Conservation (phyloP, 495 filamentous ascomycete genomes). For the Penicillium mononematosum region DNA sequence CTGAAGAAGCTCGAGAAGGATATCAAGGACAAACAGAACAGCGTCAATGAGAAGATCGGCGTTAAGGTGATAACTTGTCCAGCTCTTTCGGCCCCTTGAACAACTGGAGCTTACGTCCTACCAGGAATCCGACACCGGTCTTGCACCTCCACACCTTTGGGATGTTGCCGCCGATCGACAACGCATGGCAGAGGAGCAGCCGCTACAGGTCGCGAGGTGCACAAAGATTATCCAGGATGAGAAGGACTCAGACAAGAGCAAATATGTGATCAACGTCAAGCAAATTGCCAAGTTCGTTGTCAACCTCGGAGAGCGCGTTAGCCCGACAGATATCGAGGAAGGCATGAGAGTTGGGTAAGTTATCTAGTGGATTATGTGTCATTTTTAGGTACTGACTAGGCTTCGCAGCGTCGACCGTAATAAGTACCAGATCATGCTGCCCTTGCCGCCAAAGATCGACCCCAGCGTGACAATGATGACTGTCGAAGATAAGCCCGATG, state of each 20-base stretch:
- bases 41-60: conserved; percentile 97
- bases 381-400: conserved; percentile 16
- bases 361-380: not conserved
- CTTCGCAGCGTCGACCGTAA: conserved; percentile 82
- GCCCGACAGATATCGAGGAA: conserved; percentile 98
- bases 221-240: conserved; percentile 99
- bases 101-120: conserved; percentile 26
- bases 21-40: conserved; percentile 95
- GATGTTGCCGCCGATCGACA: conserved; percentile 96
- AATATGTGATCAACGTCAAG: conserved; percentile 99
- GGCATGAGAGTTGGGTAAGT: conserved; percentile 91
- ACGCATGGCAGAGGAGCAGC: conserved; percentile 97
- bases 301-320: conserved; percentile 94
- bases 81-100: conserved; percentile 15
- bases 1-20: conserved; percentile 96
- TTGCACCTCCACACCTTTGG: conserved; percentile 98
- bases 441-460: conserved; percentile 98
- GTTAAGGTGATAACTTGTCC: conserved; percentile 53
- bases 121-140: conserved; percentile 96
- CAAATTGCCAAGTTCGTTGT: conserved; percentile 99
- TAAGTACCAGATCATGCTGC: conserved; percentile 97
- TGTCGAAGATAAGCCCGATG: conserved; percentile 98
- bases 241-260: conserved; percentile 95
- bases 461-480: conserved; percentile 99
- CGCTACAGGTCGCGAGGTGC: conserved; percentile 94